phyloP scores from a whole-genome alignment of 495 filamentous ascomycete species.

The Astrothelium macrocarpum region DNA sequence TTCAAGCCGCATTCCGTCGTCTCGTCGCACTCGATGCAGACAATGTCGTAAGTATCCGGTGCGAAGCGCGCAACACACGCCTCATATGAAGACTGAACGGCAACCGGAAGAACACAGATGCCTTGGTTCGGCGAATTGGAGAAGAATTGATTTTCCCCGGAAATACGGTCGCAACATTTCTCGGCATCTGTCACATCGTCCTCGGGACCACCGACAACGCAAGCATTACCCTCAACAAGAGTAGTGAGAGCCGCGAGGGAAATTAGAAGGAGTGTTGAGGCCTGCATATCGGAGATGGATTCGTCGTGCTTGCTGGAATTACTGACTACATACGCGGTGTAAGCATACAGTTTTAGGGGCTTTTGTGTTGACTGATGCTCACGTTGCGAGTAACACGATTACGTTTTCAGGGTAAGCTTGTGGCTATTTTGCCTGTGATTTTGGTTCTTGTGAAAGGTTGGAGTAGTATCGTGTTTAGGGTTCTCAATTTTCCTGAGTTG shows the following conservation, averaged over 20 bases:
- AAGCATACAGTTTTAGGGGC: background rate
- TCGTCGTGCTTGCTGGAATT: background rate
- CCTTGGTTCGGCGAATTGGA: background rate
- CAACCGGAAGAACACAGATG: background rate
- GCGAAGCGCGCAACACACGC: background rate
- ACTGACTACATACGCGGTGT: background rate
- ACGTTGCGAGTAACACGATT: background rate
- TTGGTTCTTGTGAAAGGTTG: background rate
- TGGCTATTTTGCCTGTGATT: background rate
- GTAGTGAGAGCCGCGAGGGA: background rate
- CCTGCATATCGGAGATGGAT: background rate
- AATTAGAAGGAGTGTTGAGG: background rate
- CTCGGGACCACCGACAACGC: background rate
- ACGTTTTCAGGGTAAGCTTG: background rate
- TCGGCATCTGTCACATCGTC: background rate
- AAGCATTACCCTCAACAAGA: background rate
- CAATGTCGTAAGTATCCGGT: background rate
- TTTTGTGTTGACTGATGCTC: background rate
- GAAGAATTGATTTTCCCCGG: background rate
- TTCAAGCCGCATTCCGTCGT: background rate
- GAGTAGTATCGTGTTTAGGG: background rate
- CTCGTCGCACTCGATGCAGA: constrained; percentile 3
- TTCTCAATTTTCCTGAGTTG: background rate
- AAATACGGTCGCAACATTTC: background rate
- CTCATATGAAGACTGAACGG: background rate